Percentiles rank a stretch among this genome's conserved stretches.
phyloP scores from a whole-genome alignment of 208 protist species.

The Leishmania mexicana region DNA sequence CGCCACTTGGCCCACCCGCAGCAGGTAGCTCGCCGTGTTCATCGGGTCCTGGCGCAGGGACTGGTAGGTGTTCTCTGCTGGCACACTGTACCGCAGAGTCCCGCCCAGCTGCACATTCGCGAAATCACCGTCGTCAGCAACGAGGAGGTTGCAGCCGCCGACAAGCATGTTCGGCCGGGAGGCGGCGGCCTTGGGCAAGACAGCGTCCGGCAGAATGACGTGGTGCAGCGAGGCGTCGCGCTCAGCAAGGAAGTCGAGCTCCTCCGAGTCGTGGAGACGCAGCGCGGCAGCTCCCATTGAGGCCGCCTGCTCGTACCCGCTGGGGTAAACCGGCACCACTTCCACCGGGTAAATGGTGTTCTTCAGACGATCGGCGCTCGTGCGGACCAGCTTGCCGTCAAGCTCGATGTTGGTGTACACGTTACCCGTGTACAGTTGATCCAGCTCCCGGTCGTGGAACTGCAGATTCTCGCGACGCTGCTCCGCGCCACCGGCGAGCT shows the following conservation, averaged over 20 bases:
- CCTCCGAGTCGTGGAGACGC: conserved; percentile 22
- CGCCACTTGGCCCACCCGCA: conserved; percentile 31
- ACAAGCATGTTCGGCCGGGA: conserved; percentile 70
- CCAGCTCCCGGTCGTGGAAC: conserved; percentile 67
- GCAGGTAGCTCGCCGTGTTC: conserved; percentile 78
- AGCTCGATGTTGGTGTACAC: conserved; percentile 60
- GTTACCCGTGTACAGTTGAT: conserved; percentile 39
- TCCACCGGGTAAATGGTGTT: conserved; percentile 72
- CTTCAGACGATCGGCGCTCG: conserved; percentile 38
- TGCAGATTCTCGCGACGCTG: conserved; percentile 57
- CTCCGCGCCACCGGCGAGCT: conserved; percentile 41
- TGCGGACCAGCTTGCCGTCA: conserved; percentile 46
- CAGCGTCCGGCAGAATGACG: conserved; percentile 61
- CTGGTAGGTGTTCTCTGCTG: conserved; percentile 70
- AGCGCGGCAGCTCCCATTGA: conserved; percentile 20
- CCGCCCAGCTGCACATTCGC: conserved; percentile 16
- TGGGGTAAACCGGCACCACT: conserved; percentile 74
- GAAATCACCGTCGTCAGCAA: conserved; percentile 51
- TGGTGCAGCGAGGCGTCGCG: conserved; percentile 52
- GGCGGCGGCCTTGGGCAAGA: conserved; percentile 30
- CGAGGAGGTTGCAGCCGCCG: conserved; percentile 63
- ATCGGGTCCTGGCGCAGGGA: conserved; percentile 48
- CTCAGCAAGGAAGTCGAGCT: conserved; percentile 62
- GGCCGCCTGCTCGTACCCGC: conserved; percentile 41
- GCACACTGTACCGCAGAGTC: conserved; percentile 52